Percentiles rank a stretch among this genome's conserved stretches.
phyloP scores from a whole-genome alignment of 805 yeast genomes.

The Vanderwaltozyma verrucispora region DNA sequence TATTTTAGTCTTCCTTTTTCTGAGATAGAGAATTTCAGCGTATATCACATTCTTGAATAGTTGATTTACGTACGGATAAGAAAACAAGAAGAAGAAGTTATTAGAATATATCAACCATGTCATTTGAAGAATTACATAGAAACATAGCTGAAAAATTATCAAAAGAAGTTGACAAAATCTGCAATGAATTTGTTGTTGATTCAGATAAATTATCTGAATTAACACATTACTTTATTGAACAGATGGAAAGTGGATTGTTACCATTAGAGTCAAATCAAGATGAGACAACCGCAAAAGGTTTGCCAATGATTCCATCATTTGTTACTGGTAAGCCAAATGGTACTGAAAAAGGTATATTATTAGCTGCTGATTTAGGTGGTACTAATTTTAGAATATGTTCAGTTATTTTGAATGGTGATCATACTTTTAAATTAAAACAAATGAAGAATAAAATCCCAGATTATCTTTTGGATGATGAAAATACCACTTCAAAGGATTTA shows the following conservation, averaged over 20 bases:
- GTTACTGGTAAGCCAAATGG: conserved; percentile 87
- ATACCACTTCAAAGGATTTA: conserved; percentile 45
- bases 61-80: too few relatives aligned
- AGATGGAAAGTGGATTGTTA: conserved; percentile 50
- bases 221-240: conserved; percentile 44
- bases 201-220: conserved; percentile 22
- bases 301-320: conserved; percentile 91
- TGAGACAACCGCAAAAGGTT: conserved; percentile 29
- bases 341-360: conserved; percentile 64
- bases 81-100: too few relatives aligned
- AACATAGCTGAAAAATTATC: conserved; percentile 15
- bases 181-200: conserved; percentile 20
- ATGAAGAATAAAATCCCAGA: conserved; percentile 70
- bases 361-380: conserved; percentile 95
- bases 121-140: conserved; percentile 24
- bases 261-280: conserved; percentile 14
- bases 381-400: conserved; percentile 95
- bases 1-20: too few relatives aligned
- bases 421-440: conserved; percentile 66
- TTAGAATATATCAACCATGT: conserved; percentile 11
- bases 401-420: conserved; percentile 62
- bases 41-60: too few relatives aligned
- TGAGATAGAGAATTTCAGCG: too few relatives aligned
- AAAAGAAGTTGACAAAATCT: conserved; percentile 19
- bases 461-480: conserved; percentile 53